These are phyloP conservation scores for Talaromyces proteolyticus DNA, from an alignment of 495 filamentous ascomycete species.

Conservation along the genomic window DNA sequence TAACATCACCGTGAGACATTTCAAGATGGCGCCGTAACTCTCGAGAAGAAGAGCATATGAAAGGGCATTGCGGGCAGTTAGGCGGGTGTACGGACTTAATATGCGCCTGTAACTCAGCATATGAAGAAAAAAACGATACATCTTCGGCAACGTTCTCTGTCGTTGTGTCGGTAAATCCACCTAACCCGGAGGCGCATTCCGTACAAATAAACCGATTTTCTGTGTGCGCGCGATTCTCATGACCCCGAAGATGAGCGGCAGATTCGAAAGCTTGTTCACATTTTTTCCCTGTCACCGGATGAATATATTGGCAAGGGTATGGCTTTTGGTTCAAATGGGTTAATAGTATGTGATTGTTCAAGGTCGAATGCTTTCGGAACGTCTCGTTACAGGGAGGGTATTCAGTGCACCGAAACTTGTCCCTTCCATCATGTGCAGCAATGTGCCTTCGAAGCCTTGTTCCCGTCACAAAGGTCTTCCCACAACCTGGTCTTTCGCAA, in stretches of 20 bases:
- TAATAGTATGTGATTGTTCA: conserved; percentile 72
- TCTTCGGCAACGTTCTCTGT: background rate
- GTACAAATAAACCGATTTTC: conserved; percentile 65
- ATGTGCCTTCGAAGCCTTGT: conserved; percentile 66
- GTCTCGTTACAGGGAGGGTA: conserved; percentile 68
- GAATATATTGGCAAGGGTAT: conserved; percentile 56
- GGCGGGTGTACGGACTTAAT: conserved; percentile 65
- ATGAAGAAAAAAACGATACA: conserved; percentile 58
- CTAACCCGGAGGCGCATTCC: conserved; percentile 46
- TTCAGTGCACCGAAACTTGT: conserved; percentile 66
- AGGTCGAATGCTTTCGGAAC: conserved; percentile 84
- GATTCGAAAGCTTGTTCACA: conserved; percentile 71
- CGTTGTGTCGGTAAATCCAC: conserved; percentile 11
- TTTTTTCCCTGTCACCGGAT: conserved; percentile 46
- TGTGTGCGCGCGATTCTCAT: conserved; percentile 64
- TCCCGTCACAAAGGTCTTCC: conserved; percentile 71
- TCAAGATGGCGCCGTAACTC: conserved; percentile 67
- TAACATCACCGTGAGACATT: conserved; percentile 56
- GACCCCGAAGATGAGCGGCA: conserved; percentile 58
- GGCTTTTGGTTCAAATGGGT: conserved; percentile 65
- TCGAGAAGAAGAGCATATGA: conserved; percentile 51
- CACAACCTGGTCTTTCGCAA: conserved; percentile 67
- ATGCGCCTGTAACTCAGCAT: conserved; percentile 64
- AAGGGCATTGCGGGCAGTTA: conserved; percentile 65
- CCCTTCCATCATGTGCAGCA: conserved; percentile 59